Conservation (phyloP, 2,329 filamentous ascomycete genomes). For the Xylariaceae sp. region DNA sequence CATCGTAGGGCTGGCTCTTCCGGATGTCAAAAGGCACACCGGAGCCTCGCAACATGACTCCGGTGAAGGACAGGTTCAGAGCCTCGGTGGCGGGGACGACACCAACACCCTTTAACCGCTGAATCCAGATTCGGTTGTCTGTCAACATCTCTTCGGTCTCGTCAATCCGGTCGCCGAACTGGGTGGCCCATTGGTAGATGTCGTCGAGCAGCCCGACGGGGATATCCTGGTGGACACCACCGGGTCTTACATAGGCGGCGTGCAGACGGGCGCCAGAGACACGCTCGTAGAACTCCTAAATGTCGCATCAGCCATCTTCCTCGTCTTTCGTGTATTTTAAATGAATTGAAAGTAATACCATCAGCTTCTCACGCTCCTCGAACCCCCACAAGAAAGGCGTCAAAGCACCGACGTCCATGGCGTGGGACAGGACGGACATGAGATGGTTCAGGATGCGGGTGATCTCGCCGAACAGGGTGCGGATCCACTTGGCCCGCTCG, state of each 20-base stretch:
- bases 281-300: constrained; percentile 97
- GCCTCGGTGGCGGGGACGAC: constrained; percentile 89
- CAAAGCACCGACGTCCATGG: constrained; percentile 97
- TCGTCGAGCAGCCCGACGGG: constrained; percentile 92
- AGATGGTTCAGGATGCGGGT: constrained; percentile 93
- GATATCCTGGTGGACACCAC: constrained; percentile 93
- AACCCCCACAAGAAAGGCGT: constrained; percentile 99
- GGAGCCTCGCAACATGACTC: constrained; percentile 96
- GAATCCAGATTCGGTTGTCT: constrained; percentile 99
- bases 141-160: constrained; percentile 98
- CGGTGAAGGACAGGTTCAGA: constrained; percentile 94
- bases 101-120: constrained; percentile 84
- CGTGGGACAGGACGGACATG: constrained; percentile 95
- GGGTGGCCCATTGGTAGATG: constrained; percentile 99
- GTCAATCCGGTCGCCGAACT: constrained; percentile 97
- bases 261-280: constrained; percentile 97
- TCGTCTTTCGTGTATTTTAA: background rate
- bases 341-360: constrained; percentile 56
- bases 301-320: background rate
- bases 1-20: constrained; percentile 95
- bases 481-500: constrained; percentile 92
- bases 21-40: constrained; percentile 95
- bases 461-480: constrained; percentile 92
- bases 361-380: constrained; percentile 98
- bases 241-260: constrained; percentile 92